Conservation (phyloP, 495 filamentous ascomycete genomes). For the Penicillium crystallinum region DNA sequence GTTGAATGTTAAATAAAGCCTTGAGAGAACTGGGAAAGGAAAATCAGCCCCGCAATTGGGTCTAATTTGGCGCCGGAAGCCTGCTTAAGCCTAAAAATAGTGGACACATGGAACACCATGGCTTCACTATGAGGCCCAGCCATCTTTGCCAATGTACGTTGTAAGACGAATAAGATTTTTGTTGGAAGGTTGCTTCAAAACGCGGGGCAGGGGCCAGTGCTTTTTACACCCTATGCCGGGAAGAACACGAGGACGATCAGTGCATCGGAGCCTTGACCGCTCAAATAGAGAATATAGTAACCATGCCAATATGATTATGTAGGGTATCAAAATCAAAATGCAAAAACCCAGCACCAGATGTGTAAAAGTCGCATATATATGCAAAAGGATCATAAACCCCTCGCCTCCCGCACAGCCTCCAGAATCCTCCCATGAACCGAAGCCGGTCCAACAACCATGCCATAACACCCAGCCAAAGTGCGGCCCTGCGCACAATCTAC, state of each 20-base stretch:
- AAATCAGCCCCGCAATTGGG: not conserved
- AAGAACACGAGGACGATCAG: not conserved
- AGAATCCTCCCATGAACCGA: slow-evolving; percentile 35
- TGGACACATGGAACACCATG: not conserved
- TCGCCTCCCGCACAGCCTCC: slow-evolving; percentile 29
- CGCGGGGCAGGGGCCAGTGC: slow-evolving; percentile 8
- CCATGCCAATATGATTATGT: slow-evolving; percentile 4
- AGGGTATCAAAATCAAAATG: slow-evolving; percentile 4
- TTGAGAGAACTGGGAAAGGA: not conserved
- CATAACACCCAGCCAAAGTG: slow-evolving; percentile 34
- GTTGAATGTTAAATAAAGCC: not conserved
- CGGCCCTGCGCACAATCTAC: slow-evolving; percentile 40
- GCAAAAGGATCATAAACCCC: not conserved
- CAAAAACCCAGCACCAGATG: not conserved
- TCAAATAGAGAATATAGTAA: not conserved
- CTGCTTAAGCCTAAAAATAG: not conserved
- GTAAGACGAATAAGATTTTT: too few relatives aligned
- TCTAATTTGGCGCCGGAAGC: not conserved
- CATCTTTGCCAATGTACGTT: too few relatives aligned
- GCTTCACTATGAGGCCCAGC: too few relatives aligned
- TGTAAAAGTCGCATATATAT: not conserved
- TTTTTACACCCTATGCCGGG: not conserved
- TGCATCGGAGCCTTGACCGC: not conserved
- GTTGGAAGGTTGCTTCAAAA: not conserved
- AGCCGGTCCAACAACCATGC: slow-evolving; percentile 42